Evolutionary conservation across 495 filamentous ascomycete species (phyloP), one percentile per base, ranked within the genome.

Genomic region (Aspergillus cristatus): DNA sequence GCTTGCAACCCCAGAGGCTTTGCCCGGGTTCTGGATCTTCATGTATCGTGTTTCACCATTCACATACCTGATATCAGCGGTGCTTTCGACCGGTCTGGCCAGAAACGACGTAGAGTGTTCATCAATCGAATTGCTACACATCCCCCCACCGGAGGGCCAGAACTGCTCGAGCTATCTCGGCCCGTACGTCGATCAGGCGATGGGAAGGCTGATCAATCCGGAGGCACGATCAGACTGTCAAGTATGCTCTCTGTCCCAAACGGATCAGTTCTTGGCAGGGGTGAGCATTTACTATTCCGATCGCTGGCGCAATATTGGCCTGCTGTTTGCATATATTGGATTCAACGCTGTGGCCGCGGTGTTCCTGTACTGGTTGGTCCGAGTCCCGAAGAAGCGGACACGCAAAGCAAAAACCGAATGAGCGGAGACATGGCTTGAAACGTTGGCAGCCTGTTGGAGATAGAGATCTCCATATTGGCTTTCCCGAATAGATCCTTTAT

Each of bases 11-110:
- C 80, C 84, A 2, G 47, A 58, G 2, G 64, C 58, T 1, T 58
- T 87, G 18, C 82, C 82, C 7, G 55, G 72, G 7, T 87, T 88
- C 67, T 91, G 84, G 84, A 84, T 83, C 45, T 88, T 87, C 67
- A 84, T 88, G 79, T 86, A 88, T 55, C 78, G 79, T 18, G 63
- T 84, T 35, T 83, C 79, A 5, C 84, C 85, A 5, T 78, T 88
- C 40, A 82, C 78, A 0, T 87, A 88, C 45, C 58, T 84, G 0
- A 72, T 86, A 6, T 68, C 65, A 18, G 73, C 70, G 12, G 74
- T 86, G 53, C 46, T 86, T n/a, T 72, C 78, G 0, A 67, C 66
- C 0, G 75, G 68, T 1, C 50, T 88, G 3, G 70, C 77, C n/a
- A 78, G 81, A 18, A 70, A 70, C 1, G 15, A 51, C 0, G 74